A percentile compares a stretch with the other conserved stretches of the same genome.
Conservation (phyloP, 495 filamentous ascomycete genomes). For the Astrothelium macrocarpum region DNA sequence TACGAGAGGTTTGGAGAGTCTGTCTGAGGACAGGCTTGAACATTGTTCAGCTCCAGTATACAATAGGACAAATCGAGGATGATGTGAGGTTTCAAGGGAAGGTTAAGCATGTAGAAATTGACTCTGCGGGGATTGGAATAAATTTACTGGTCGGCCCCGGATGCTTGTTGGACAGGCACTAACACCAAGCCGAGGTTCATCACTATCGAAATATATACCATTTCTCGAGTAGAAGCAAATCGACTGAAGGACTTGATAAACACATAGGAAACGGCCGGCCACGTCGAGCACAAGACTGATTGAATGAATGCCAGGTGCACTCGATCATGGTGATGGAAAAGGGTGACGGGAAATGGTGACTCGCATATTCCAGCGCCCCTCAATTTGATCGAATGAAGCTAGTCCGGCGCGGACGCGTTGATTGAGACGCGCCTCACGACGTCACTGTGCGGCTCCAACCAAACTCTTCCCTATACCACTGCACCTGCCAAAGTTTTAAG, state of each 20-base stretch:
- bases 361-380: slow-evolving; percentile 1
- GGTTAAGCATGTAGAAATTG: neutral
- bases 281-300: too few relatives aligned
- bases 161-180: neutral
- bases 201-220: neutral
- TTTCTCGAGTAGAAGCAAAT: too few relatives aligned
- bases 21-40: slow-evolving; percentile 32
- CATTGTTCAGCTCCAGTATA: slow-evolving; percentile 24
- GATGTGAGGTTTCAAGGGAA: neutral
- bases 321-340: neutral
- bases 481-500: neutral
- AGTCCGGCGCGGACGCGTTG: neutral
- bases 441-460: neutral
- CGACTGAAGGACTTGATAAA: too few relatives aligned
- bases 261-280: too few relatives aligned
- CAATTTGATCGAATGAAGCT: neutral
- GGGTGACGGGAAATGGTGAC: neutral
- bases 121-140: neutral
- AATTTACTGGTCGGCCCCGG: neutral
- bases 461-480: neutral
- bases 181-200: neutral
- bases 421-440: slow-evolving; percentile 1
- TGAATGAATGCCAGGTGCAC: too few relatives aligned
- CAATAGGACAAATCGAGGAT: neutral
- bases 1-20: slow-evolving; percentile 29